Evolutionary conservation across 306 rosid genomes (phyloP), one percentile per base, ranked within the genome.

Genomic region (Morella rubra): DNA sequence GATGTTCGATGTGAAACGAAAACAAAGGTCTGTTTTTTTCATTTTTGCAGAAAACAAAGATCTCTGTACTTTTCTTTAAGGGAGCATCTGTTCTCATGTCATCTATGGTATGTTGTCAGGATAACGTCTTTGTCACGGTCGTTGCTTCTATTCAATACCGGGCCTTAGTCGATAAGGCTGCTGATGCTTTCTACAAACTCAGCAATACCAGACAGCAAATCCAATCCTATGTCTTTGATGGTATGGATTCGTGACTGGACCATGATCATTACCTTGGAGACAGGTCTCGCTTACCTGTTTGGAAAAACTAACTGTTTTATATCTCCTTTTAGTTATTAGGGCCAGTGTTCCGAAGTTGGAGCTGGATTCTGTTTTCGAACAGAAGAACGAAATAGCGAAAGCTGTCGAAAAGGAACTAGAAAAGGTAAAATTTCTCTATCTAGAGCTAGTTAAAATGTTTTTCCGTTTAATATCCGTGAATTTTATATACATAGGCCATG

Each of bases 1-100:
- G 90, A 87, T 59, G 90, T 87, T 64, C 90, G 86, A 11, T 87
- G 90, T 71, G 90, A 87, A 76, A 87, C 90, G 19, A 87, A 87
- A 79, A 87, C 88, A 3, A 87, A 87, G 90, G 88, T 87, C 60
- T 44, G 79, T 84, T n/a, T n/a, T n/a, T n/a, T n/a, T n/a, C n/a
- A n/a, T n/a, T n/a, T n/a, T n/a, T n/a, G n/a, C n/a, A n/a, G 19
- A 87, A 87, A 79, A 87, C 88, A 3, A 87, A 87, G 90, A 86
- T 87, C 60, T 44, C 40, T 22, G 9, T 22, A 22, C 22, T 19
- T 58, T 22, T 58, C 50, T 42, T 6, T 7, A 7, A 13, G 3
- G 9, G 2, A 2, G 37, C 14, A 49, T 49, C 11, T 49, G 53
- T 15, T 79, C n/a, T n/a, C n/a, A n/a, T 72, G 79, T 80, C 65